Evolutionary conservation across 805 yeast genomes (phyloP).

Genomic region (Cyberlindnera bimundalis): DNA sequence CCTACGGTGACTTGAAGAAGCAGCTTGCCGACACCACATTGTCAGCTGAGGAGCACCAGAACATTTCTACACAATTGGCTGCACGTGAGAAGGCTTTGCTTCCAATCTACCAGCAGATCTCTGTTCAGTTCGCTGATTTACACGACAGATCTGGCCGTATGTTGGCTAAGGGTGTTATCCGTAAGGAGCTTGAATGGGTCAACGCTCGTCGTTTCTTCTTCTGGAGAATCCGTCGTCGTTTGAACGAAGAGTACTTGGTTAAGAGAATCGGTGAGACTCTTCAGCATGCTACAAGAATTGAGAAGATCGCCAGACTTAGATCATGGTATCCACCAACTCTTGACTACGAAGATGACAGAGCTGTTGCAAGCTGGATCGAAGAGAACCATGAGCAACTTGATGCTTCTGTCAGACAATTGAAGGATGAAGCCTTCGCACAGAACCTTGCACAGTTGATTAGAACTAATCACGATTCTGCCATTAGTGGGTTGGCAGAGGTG

Average conservation of each 20-base stretch:
- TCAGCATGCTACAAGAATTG: conserved; percentile 62
- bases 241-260: conserved; percentile 86
- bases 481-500: conserved; percentile 54
- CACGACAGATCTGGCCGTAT: conserved; percentile 98
- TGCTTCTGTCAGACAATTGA: conserved; percentile 56
- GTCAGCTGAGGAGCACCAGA: conserved; percentile 62
- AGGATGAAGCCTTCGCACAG: conserved; percentile 63
- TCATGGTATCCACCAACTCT: conserved; percentile 78
- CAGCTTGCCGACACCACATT: conserved; percentile 52
- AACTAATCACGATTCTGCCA: conserved; percentile 49
- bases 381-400: conserved; percentile 65
- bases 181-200: conserved; percentile 80
- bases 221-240: conserved; percentile 97
- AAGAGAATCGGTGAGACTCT: conserved; percentile 66
- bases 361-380: conserved; percentile 83
- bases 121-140: conserved; percentile 95
- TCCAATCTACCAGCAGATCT: conserved; percentile 88
- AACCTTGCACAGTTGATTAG: conserved; percentile 58
- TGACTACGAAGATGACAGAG: conserved; percentile 68
- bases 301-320: conserved; percentile 81
- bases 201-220: conserved; percentile 93
- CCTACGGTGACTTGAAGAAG: conserved; percentile 64
- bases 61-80: conserved; percentile 59
- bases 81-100: conserved; percentile 76
- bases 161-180: conserved; percentile 90